Percentiles rank a stretch among this genome's conserved stretches.
These are phyloP conservation scores for Tetraselmis striata DNA, from an alignment of 139 green algal genomes.

Conservation along the genomic window DNA sequence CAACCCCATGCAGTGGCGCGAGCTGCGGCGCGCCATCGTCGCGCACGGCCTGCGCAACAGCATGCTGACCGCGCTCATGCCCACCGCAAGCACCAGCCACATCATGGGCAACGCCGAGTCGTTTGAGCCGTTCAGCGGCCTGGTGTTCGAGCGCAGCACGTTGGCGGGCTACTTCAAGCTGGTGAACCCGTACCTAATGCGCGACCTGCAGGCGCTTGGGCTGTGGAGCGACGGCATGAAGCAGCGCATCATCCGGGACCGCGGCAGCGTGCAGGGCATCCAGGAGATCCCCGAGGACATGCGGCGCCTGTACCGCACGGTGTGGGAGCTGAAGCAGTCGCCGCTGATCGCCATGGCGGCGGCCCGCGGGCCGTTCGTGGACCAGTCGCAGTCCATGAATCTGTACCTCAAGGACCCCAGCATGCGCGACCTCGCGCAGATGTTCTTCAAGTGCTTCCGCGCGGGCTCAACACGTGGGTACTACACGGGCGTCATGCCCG, in stretches of 20 bases:
- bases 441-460: too few species aligned
- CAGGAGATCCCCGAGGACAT: constrained; percentile 5
- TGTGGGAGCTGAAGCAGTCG: constrained; percentile 26
- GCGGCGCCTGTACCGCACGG: constrained; percentile 21
- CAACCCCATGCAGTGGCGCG: constrained; percentile 15
- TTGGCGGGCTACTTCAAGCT: constrained; percentile 28
- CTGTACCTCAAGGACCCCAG: too few species aligned
- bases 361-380: constrained; percentile 17
- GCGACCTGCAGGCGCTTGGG: constrained; percentile 6
- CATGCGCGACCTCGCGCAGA: too few species aligned
- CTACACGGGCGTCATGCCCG: too few species aligned
- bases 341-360: constrained; percentile 19
- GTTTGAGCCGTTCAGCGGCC: constrained; percentile 29
- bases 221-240: constrained; percentile 13
- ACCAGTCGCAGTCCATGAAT: constrained; percentile 31
- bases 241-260: constrained; percentile 27
- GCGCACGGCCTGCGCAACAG: constrained; percentile 19
- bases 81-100: constrained; percentile 24
- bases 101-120: constrained; percentile 31
- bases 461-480: too few species aligned
- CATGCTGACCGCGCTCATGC: constrained; percentile 27
- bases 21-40: not conserved
- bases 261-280: constrained; percentile 46
- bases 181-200: constrained; percentile 23
- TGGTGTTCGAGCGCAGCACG: constrained; percentile 18